A percentile compares a stretch with the other conserved stretches of the same genome.
phyloP scores from a whole-genome alignment of 768 basidiomycete genomes.

The Tulasnella sp. region DNA sequence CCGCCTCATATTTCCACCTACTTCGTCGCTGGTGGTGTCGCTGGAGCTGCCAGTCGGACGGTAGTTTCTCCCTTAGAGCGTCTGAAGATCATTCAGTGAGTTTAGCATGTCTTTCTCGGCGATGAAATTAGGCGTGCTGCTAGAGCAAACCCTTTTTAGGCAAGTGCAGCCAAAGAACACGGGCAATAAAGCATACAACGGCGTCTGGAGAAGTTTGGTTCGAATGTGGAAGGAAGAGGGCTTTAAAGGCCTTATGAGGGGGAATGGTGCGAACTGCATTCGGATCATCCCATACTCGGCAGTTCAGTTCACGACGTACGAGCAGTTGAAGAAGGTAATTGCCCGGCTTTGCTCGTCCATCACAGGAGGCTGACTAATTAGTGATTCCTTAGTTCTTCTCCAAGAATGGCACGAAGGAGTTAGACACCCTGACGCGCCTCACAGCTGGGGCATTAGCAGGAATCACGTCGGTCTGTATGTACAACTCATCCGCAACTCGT shows the following conservation, averaged over 20 bases:
- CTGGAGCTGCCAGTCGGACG: conserved; percentile 67
- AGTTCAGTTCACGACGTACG: conserved; percentile 49
- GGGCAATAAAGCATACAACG: conserved; percentile 59
- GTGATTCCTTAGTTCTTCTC: conserved; percentile 52
- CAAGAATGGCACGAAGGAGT: conserved; percentile 50
- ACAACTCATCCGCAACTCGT: too few species aligned
- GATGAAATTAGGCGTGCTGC: neutral
- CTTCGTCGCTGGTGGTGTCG: conserved; percentile 45
- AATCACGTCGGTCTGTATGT: conserved; percentile 86
- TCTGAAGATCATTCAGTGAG: conserved; percentile 93
- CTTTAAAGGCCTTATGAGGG: conserved; percentile 85
- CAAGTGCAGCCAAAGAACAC: conserved; percentile 71
- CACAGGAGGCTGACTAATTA: neutral
- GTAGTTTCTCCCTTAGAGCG: conserved; percentile 88
- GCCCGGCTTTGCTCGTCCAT: conserved; percentile 15
- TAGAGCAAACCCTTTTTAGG: conserved; percentile 33
- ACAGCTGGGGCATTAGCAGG: conserved; percentile 85
- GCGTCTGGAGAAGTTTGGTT: conserved; percentile 71
- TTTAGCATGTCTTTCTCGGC: conserved; percentile 19
- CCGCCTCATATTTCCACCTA: conserved; percentile 35
- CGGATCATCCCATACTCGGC: conserved; percentile 80
- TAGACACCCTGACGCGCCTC: conserved; percentile 84
- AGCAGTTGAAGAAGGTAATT: conserved; percentile 73
- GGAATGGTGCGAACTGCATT: conserved; percentile 79
- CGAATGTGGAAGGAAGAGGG: conserved; percentile 95